Evolutionary conservation across 2,329 filamentous ascomycete species (phyloP).

Genomic region (Thielaviopsis populi): DNA sequence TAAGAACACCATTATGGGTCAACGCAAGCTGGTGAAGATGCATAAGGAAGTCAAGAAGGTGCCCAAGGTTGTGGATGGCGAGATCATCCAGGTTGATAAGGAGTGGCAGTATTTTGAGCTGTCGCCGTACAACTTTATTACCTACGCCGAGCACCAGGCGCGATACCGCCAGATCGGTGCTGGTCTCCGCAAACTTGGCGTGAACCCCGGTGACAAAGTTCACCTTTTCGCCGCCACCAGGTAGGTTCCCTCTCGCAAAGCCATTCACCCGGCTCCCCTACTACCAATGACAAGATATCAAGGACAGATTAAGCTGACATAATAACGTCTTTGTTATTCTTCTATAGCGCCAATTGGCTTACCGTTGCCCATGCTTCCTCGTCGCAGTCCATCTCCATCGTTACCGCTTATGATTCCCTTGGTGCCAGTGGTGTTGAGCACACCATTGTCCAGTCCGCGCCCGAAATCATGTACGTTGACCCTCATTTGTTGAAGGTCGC

Average conservation of each 20-base stretch:
- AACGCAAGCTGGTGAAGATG: slow-evolving; percentile 57
- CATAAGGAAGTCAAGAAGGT: slow-evolving; percentile 80
- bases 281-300: not conserved
- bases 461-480: slow-evolving; percentile 75
- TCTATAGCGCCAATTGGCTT: slow-evolving; percentile 63
- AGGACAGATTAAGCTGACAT: not conserved
- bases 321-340: slow-evolving; percentile 17
- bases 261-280: not conserved
- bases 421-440: slow-evolving; percentile 73
- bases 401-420: slow-evolving; percentile 89
- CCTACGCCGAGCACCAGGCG: slow-evolving; percentile 64
- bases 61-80: slow-evolving; percentile 73
- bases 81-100: slow-evolving; percentile 69
- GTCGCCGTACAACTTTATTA: slow-evolving; percentile 58
- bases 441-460: slow-evolving; percentile 67
- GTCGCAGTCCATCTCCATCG: slow-evolving; percentile 79
- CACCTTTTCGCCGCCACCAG: slow-evolving; percentile 78
- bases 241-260: slow-evolving; percentile 28
- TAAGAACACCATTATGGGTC: slow-evolving; percentile 51
- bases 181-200: slow-evolving; percentile 59
- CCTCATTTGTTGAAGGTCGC: slow-evolving; percentile 57
- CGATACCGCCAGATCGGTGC: slow-evolving; percentile 53
- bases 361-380: slow-evolving; percentile 60
- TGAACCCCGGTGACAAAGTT: slow-evolving; percentile 50
- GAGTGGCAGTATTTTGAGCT: slow-evolving; percentile 86